phyloP scores from a whole-genome alignment of 805 yeast species.

The Phaffomyces thermotolerans region DNA sequence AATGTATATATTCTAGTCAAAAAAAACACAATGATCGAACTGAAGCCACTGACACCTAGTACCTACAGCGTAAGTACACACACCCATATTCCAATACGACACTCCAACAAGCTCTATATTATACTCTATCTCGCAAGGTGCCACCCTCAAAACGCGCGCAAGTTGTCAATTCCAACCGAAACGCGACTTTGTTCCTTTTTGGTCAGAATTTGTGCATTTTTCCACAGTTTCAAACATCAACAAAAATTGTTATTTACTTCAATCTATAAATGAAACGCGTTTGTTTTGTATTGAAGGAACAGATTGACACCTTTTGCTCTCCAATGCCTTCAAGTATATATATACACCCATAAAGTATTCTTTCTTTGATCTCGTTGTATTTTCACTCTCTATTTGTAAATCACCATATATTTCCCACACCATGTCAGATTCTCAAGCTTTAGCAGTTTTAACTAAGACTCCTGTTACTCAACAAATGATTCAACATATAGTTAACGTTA shows the following conservation, averaged over 20 bases:
- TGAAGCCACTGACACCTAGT: too few species aligned
- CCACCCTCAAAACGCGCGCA: too few species aligned
- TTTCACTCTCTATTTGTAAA: neutral
- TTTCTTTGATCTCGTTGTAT: neutral
- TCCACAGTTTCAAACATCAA: neutral
- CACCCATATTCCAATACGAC: too few species aligned
- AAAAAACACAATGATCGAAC: too few species aligned
- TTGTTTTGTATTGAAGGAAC: neutral
- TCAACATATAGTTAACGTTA: constrained; percentile 56
- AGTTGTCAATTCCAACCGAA: neutral
- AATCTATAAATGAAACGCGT: constrained; percentile 4
- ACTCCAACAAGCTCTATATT: too few species aligned
- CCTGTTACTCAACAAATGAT: constrained; percentile 74
- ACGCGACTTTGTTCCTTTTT: neutral
- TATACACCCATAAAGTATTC: too few species aligned
- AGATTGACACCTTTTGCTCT: neutral
- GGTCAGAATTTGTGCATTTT: neutral
- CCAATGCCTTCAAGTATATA: neutral
- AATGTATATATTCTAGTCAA: too few species aligned
- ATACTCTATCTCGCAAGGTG: too few species aligned
- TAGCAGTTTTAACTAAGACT: constrained; percentile 48
- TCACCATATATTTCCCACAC: neutral
- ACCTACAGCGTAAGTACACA: too few species aligned
- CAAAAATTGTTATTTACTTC: neutral
- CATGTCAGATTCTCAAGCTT: constrained; percentile 49